Conservation (phyloP, 257 asterid genomes). For the Voacanga thouarsii region DNA sequence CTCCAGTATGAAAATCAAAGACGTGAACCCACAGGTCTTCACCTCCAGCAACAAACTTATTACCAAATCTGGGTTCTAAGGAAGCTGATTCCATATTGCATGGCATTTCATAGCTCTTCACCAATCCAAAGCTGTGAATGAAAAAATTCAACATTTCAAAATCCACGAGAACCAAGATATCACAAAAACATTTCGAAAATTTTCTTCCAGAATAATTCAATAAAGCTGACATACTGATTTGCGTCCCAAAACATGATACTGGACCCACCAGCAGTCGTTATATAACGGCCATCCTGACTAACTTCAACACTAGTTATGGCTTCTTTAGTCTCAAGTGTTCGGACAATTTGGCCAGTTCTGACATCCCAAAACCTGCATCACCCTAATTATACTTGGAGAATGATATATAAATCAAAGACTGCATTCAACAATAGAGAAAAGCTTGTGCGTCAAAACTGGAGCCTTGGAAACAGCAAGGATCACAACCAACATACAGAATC, state of each 20-base stretch:
- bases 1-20: constrained; percentile 83
- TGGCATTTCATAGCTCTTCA: constrained; percentile 81
- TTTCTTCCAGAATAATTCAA: constrained; percentile 7
- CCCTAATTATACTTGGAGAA: constrained; percentile 10
- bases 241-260: constrained; percentile 96
- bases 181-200: neutral
- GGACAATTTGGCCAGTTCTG: constrained; percentile 80
- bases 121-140: constrained; percentile 72
- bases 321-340: constrained; percentile 81
- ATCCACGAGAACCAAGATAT: neutral
- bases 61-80: constrained; percentile 81
- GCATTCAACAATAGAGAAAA: neutral
- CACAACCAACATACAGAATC: neutral
- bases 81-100: constrained; percentile 92
- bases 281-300: constrained; percentile 91
- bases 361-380: constrained; percentile 88
- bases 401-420: neutral
- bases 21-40: constrained; percentile 98
- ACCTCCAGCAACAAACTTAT: constrained; percentile 91
- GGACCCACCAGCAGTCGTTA: constrained; percentile 90
- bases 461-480: neutral
- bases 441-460: neutral
- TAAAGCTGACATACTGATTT: constrained; percentile 61
- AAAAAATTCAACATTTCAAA: constrained; percentile 3
- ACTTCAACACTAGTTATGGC: constrained; percentile 96